A percentile compares a stretch with the other conserved stretches of the same genome.
phyloP scores from a whole-genome alignment of 768 basidiomycete genomes.

The Boletus subcaerulescens region DNA sequence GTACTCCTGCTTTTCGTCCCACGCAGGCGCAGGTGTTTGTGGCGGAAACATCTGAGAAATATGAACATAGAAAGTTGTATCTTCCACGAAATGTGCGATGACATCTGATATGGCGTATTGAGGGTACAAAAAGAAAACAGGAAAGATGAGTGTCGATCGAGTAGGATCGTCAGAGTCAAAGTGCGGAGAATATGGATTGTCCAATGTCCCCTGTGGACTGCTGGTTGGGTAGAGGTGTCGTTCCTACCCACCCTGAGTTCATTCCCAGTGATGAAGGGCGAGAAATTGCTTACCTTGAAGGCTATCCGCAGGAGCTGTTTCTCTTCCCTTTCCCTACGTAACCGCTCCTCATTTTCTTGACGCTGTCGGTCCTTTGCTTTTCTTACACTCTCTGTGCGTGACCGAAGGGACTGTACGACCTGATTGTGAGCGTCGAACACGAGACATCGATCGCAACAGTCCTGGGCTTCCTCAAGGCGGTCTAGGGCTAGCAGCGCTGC shows the following conservation, averaged over 20 bases:
- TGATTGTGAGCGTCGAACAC: constrained; percentile 56
- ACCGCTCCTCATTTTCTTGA: constrained; percentile 46
- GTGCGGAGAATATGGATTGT: constrained; percentile 58
- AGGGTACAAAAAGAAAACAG: constrained; percentile 93
- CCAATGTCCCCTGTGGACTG: constrained; percentile 47
- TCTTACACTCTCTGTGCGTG: constrained; percentile 45
- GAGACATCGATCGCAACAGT: constrained; percentile 74
- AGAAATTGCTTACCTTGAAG: constrained; percentile 51
- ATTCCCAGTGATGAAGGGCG: not conserved
- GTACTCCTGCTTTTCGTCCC: constrained; percentile 78
- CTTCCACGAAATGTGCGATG: constrained; percentile 81
- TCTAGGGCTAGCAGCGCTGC: constrained; percentile 73
- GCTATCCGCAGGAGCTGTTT: constrained; percentile 54
- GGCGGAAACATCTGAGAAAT: constrained; percentile 83
- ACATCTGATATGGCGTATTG: constrained; percentile 87
- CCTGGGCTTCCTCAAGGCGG: constrained; percentile 75
- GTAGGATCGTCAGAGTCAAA: constrained; percentile 66
- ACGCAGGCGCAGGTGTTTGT: constrained; percentile 57
- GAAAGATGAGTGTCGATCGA: constrained; percentile 64
- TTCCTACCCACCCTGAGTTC: constrained; percentile 44
- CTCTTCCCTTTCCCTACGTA: constrained; percentile 49
- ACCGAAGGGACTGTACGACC: constrained; percentile 47
- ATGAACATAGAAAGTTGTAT: constrained; percentile 77
- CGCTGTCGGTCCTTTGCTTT: constrained; percentile 50
- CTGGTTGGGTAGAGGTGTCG: constrained; percentile 64